Evolutionary conservation across 1,284 basidiomycete genomes (phyloP), one percentile per base, ranked within the genome.

Genomic region (Ceratobasidium sp.): DNA sequence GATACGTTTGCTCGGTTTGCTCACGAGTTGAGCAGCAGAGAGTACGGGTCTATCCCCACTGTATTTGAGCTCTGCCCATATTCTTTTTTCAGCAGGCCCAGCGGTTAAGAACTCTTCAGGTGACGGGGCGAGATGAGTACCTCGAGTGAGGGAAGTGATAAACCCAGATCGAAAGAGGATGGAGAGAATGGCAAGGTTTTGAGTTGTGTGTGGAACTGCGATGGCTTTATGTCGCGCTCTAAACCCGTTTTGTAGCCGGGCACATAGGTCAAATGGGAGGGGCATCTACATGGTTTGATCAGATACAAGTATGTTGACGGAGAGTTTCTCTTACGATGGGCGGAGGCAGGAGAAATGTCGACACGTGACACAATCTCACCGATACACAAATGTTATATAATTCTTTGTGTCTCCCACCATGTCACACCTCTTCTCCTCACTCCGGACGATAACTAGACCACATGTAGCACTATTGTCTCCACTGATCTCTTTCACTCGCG

Each of bases 31-130:
- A 91, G 95, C 93, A 80, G 87, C 83, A 71, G 86, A 88, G 78
- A 97, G 87, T 23, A 97, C 94, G 0, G 95, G 94, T 42, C 91
- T 85, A 85, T 97, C 94, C 80, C 94, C 91, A 69, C 94, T 89
- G 85, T 96, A 97, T 85, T 97, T 97, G 80, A 97, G 90, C 79
- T 94, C 91, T 2, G 94, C 94, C 95, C 96, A 96, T 84, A 97
- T 93, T 46, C 94, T 89, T 44, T 88, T 88, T 79, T 94, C 87
- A 0, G 90, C 86, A 42, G 91, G 90, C 80, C 82, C 84, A 6
- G 88, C 91, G 1, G 82, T 80, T 65, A 87, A 82, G 83, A 94
- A 97, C 12, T 87, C 87, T 0, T 82, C 80, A 0, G 95, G 94
- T 10, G 88, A 89, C 0, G 95, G 90, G 0, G 87, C 87, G 3